Conservation (phyloP, 1,139 yeast genomes). For the Candida sp. region DNA sequence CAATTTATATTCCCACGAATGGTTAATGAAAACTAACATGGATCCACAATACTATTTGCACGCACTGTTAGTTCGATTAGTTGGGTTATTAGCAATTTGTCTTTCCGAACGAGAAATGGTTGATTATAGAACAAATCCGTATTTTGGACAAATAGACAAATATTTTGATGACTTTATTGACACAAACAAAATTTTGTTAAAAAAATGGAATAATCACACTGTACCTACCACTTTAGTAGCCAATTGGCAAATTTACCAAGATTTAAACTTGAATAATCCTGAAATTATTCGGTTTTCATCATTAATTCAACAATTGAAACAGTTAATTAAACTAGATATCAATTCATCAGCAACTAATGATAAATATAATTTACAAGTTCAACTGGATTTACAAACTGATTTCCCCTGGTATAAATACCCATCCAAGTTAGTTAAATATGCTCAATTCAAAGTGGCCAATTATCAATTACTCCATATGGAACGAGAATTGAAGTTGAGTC, state of each 20-base stretch:
- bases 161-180: conserved; percentile 16
- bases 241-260: conserved; percentile 19
- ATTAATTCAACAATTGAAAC: conserved; percentile 16
- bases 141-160: conserved; percentile 16
- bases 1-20: conserved; percentile 30
- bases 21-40: conserved; percentile 26
- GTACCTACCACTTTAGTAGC: conserved; percentile 20
- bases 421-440: conserved; percentile 55
- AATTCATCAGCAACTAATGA: conserved; percentile 29
- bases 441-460: conserved; percentile 55
- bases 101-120: conserved; percentile 44
- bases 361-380: conserved; percentile 33
- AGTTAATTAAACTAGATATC: conserved; percentile 10
- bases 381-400: conserved; percentile 49
- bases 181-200: conserved; percentile 10
- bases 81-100: conserved; percentile 36
- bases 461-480: conserved; percentile 53
- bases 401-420: conserved; percentile 69
- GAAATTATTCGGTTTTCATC: conserved; percentile 14
- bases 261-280: conserved; percentile 13
- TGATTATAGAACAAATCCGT: conserved; percentile 22
- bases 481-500: conserved; percentile 19
- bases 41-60: conserved; percentile 31
- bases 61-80: conserved; percentile 33
- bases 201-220: conserved; percentile 18